Evolutionary conservation across 179 eudicot species (phyloP).

Genomic region (Silene noctiflora): DNA sequence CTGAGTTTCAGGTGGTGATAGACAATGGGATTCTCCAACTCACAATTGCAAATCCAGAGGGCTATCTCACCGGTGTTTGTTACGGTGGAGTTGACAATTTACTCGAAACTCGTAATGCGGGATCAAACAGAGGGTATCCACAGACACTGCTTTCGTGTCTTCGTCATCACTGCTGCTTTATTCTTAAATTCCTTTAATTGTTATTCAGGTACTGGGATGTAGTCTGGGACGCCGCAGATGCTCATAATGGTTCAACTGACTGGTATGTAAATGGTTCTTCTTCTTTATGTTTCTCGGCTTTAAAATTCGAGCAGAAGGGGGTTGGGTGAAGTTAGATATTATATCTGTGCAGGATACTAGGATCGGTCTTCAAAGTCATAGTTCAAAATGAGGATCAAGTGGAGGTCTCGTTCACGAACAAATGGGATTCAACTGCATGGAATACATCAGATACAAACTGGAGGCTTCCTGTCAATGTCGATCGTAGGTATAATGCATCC

Average conservation of each 20-base stretch:
- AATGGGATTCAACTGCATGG: slow-evolving; percentile 43
- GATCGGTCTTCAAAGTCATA: slow-evolving; percentile 31
- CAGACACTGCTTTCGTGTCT: background rate
- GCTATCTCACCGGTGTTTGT: slow-evolving; percentile 58
- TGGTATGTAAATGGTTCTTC: slow-evolving; percentile 23
- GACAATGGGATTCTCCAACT: slow-evolving; percentile 81
- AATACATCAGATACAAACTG: slow-evolving; percentile 25
- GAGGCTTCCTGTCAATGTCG: slow-evolving; percentile 52
- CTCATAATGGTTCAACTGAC: slow-evolving; percentile 28
- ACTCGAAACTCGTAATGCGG: slow-evolving; percentile 56
- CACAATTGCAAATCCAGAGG: slow-evolving; percentile 70
- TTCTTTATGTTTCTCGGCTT: background rate
- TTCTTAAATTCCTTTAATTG: background rate
- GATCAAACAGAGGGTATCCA: slow-evolving; percentile 65
- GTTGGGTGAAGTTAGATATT: background rate
- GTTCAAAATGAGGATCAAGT: slow-evolving; percentile 29
- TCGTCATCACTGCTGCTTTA: background rate
- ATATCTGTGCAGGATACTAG: slow-evolving; percentile 32
- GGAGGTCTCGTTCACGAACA: slow-evolving; percentile 46
- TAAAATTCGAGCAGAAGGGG: background rate
- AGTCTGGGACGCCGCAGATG: slow-evolving; percentile 48
- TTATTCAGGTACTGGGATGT: slow-evolving; percentile 69
- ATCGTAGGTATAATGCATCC: slow-evolving; percentile 42
- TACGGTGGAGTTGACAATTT: slow-evolving; percentile 71
- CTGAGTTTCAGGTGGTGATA: slow-evolving; percentile 56